Conservation (phyloP, 176 grass and related monocot species). For the Bothriochloa decipiens region DNA sequence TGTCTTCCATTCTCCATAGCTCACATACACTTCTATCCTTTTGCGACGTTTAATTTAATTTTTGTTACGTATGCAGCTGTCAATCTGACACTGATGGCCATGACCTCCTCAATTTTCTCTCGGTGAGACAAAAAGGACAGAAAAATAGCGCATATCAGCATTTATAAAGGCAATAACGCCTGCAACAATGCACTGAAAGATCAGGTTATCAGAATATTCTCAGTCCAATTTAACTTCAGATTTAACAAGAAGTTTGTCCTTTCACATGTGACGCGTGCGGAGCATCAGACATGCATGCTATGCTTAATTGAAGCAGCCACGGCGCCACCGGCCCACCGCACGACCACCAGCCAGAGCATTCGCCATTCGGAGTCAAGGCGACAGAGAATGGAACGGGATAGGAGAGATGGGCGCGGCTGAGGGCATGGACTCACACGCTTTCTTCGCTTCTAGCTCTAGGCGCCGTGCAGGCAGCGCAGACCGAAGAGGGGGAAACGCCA, state of each 20-base stretch:
- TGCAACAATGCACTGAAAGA: conserved; percentile 29
- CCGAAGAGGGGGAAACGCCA: background rate
- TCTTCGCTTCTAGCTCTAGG: background rate
- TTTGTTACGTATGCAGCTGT: background rate
- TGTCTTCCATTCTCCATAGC: background rate
- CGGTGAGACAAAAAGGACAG: background rate
- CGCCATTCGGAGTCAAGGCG: background rate
- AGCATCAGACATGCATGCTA: background rate
- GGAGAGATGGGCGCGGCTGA: background rate
- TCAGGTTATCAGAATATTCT: conserved; percentile 42
- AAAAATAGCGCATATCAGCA: background rate
- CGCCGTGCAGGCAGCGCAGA: background rate
- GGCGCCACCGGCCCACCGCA: background rate
- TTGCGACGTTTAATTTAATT: background rate
- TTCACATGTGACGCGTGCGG: background rate
- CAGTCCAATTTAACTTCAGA: background rate
- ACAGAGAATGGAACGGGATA: no score
- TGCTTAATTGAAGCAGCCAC: background rate
- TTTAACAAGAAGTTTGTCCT: conserved; percentile 32
- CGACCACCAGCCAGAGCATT: background rate
- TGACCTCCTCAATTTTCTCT: conserved; percentile 9
- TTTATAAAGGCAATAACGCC: background rate
- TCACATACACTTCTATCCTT: background rate
- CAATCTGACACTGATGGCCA: conserved; percentile 5
- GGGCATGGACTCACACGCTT: background rate